Conservation (phyloP, 1,139 yeast species). For the Nakaseomyces sp. region DNA sequence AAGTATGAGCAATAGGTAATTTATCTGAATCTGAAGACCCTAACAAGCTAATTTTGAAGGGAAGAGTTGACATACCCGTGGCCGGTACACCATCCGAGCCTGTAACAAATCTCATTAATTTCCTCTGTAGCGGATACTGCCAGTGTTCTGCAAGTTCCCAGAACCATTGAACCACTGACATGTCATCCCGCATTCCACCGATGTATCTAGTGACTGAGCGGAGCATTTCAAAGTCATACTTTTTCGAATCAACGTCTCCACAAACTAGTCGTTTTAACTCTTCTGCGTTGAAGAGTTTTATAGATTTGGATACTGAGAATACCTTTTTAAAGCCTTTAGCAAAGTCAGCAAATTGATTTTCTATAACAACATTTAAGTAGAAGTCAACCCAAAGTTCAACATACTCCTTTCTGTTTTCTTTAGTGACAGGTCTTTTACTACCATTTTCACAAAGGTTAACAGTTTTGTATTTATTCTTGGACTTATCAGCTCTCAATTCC, state of each 20-base stretch:
- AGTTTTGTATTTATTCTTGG: conserved; percentile 27
- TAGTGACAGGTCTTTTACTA: conserved; percentile 41
- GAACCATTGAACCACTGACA: conserved; percentile 58
- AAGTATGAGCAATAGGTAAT: conserved; percentile 83
- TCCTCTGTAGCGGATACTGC: conserved; percentile 44
- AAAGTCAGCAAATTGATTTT: conserved; percentile 48
- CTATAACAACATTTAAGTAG: conserved; percentile 48
- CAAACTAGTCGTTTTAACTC: conserved; percentile 73
- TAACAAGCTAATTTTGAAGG: conserved; percentile 52
- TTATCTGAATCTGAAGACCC: conserved; percentile 39
- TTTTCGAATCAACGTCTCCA: conserved; percentile 54
- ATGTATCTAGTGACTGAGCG: conserved; percentile 63
- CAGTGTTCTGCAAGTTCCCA: conserved; percentile 62
- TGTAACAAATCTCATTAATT: conserved; percentile 66
- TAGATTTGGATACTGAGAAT: conserved; percentile 64
- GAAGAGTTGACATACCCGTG: conserved; percentile 70
- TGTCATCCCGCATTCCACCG: conserved; percentile 43
- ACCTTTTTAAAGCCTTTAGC: conserved; percentile 65
- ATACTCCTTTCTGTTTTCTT: conserved; percentile 48
- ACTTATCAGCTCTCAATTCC: conserved; percentile 6
- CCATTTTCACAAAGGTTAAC: conserved; percentile 55
- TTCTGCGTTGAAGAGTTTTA: conserved; percentile 66
- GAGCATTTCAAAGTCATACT: conserved; percentile 58
- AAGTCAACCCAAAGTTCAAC: conserved; percentile 55
- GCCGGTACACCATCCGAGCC: conserved; percentile 92